These are phyloP conservation scores for Venturia carpophila DNA, from an alignment of 2,329 filamentous ascomycete genomes.

Conservation along the genomic window DNA sequence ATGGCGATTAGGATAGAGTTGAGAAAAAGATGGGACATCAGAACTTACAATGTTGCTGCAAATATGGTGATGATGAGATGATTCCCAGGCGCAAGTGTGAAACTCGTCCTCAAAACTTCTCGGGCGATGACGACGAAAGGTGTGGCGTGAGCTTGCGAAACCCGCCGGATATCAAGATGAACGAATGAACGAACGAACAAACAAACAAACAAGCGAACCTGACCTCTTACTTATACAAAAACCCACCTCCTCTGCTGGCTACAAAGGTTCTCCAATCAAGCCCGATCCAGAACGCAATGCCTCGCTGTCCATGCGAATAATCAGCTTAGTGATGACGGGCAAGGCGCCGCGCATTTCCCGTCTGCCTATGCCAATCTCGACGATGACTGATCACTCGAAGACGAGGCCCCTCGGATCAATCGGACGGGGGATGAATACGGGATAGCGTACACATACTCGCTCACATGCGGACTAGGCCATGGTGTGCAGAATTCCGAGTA, in stretches of 20 bases:
- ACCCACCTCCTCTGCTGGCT: too few relatives aligned
- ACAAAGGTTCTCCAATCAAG: neutral
- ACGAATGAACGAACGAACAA: too few relatives aligned
- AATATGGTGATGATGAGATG: neutral
- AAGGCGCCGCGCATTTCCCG: neutral
- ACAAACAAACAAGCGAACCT: too few relatives aligned
- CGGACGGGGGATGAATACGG: neutral
- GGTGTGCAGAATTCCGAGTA: neutral
- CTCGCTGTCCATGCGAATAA: neutral
- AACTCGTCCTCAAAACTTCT: neutral
- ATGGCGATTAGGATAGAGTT: neutral
- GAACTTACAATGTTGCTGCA: neutral
- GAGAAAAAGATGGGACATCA: neutral
- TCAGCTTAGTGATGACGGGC: conserved; percentile 1
- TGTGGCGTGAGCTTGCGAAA: conserved; percentile 8
- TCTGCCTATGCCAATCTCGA: neutral
- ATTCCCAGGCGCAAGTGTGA: neutral
- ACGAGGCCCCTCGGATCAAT: neutral
- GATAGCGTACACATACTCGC: neutral
- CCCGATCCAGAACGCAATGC: neutral
- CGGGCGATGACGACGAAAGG: conserved; percentile 1
- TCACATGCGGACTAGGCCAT: too few relatives aligned
- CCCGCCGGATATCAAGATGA: too few relatives aligned
- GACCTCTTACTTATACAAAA: neutral
- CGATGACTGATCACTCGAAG: neutral